phyloP scores from a whole-genome alignment of 306 rosid species.

The Trichosanthes truncata region DNA sequence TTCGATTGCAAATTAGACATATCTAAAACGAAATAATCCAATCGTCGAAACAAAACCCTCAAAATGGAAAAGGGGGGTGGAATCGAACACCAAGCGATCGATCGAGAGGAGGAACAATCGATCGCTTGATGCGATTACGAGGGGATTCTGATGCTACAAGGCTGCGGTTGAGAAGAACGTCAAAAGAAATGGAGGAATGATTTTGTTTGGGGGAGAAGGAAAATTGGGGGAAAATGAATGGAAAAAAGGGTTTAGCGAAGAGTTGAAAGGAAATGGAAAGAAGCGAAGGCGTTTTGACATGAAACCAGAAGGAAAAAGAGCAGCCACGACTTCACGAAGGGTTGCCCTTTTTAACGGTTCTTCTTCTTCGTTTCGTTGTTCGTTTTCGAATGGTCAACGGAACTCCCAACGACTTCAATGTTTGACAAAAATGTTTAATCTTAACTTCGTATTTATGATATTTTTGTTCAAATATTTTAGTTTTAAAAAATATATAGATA shows the following conservation, averaged over 20 bases:
- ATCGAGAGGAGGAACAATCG: conserved; percentile 4
- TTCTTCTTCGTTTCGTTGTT: neutral
- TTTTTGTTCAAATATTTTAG: no score
- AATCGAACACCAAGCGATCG: conserved; percentile 5
- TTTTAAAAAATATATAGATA: no score
- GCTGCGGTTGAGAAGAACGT: neutral
- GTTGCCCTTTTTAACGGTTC: neutral
- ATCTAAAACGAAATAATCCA: neutral
- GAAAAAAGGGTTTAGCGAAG: neutral
- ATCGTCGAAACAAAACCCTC: neutral
- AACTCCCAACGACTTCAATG: neutral
- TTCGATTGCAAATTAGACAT: conserved; percentile 60
- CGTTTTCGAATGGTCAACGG: neutral
- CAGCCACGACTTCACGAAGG: neutral
- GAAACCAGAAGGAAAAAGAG: neutral
- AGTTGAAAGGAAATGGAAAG: neutral
- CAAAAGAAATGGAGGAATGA: neutral
- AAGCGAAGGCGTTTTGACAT: neutral
- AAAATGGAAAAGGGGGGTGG: neutral
- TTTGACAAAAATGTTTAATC: neutral
- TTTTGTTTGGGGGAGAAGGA: neutral
- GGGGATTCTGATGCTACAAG: neutral
- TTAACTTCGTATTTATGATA: neutral
- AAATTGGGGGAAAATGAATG: neutral
- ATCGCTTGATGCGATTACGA: neutral